phyloP scores from a whole-genome alignment of 2,329 filamentous ascomycete species.

The Mariannaea elegans region DNA sequence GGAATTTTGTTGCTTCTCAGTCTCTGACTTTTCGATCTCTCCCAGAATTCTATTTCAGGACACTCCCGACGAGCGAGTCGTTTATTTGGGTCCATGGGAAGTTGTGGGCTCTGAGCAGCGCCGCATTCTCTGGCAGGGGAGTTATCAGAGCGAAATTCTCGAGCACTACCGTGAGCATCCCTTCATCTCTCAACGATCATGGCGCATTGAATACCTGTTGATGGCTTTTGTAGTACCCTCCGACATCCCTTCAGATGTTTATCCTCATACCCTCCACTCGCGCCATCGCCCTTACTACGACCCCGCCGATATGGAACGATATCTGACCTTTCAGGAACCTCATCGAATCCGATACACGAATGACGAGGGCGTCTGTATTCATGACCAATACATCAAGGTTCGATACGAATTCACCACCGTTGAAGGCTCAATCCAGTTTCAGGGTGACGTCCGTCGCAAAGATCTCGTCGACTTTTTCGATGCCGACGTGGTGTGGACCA shows the following conservation, averaged over 20 bases:
- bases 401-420: conserved; percentile 61
- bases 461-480: conserved; percentile 62
- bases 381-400: conserved; percentile 58
- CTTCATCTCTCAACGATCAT: background rate
- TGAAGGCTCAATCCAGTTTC: conserved; percentile 58
- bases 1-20: conserved; percentile 21
- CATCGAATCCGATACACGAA: conserved; percentile 59
- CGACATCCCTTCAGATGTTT: conserved; percentile 53
- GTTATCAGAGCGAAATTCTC: conserved; percentile 60
- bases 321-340: conserved; percentile 56
- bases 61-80: conserved; percentile 57
- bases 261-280: conserved; percentile 60
- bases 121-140: conserved; percentile 62
- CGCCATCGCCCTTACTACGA: conserved; percentile 61
- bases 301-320: conserved; percentile 59
- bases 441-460: conserved; percentile 57
- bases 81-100: conserved; percentile 64
- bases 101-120: conserved; percentile 57
- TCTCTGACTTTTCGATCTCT: conserved; percentile 32
- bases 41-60: conserved; percentile 60
- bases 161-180: conserved; percentile 58
- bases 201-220: conserved; percentile 19
- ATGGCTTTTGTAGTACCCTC: conserved; percentile 51
- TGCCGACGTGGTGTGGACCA: conserved; percentile 62
- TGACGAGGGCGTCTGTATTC: conserved; percentile 55